Percentiles rank a stretch among this genome's conserved stretches.
Evolutionary conservation across 2,329 filamentous ascomycete species (phyloP).

Genomic region (Nemania abortiva): DNA sequence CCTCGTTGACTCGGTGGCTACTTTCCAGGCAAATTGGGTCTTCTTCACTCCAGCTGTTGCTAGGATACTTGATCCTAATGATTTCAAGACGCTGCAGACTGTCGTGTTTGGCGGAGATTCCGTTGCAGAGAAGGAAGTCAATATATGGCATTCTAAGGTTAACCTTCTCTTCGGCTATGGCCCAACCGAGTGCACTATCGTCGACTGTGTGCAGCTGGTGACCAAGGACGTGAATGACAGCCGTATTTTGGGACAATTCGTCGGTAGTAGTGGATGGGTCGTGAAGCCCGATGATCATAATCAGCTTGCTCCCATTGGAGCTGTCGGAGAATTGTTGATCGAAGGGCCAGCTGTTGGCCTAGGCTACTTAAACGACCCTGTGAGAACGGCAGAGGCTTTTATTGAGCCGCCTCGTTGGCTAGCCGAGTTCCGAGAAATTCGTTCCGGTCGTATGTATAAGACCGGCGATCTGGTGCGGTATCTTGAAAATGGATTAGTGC

Average conservation of each 20-base stretch:
- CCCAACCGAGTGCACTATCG: slow-evolving; percentile 30
- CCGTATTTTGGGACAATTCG: background rate
- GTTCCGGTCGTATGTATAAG: slow-evolving; percentile 67
- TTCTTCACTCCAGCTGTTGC: slow-evolving; percentile 44
- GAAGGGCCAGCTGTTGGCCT: slow-evolving; percentile 54
- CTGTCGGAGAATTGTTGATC: slow-evolving; percentile 55
- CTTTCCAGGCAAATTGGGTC: slow-evolving; percentile 41
- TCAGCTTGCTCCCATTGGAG: slow-evolving; percentile 41
- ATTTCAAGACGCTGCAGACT: slow-evolving; percentile 39
- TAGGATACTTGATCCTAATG: slow-evolving; percentile 39
- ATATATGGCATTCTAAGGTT: slow-evolving; percentile 32
- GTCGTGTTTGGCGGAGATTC: slow-evolving; percentile 45
- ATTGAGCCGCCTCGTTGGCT: slow-evolving; percentile 55
- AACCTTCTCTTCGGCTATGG: slow-evolving; percentile 36
- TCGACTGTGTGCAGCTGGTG: background rate
- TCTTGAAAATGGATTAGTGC: slow-evolving; percentile 54
- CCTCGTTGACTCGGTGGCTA: slow-evolving; percentile 45
- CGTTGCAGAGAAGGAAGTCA: slow-evolving; percentile 47
- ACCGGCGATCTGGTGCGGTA: slow-evolving; percentile 42
- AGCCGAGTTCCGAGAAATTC: slow-evolving; percentile 47
- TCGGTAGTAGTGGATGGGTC: slow-evolving; percentile 50
- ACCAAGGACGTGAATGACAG: slow-evolving; percentile 8
- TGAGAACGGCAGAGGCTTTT: slow-evolving; percentile 53
- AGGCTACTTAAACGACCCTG: slow-evolving; percentile 56
- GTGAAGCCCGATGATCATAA: slow-evolving; percentile 54